A percentile compares a stretch with the other conserved stretches of the same genome.
Evolutionary conservation across 1,139 yeast genomes (phyloP).

Genomic region (Suhomyces taliae): DNA sequence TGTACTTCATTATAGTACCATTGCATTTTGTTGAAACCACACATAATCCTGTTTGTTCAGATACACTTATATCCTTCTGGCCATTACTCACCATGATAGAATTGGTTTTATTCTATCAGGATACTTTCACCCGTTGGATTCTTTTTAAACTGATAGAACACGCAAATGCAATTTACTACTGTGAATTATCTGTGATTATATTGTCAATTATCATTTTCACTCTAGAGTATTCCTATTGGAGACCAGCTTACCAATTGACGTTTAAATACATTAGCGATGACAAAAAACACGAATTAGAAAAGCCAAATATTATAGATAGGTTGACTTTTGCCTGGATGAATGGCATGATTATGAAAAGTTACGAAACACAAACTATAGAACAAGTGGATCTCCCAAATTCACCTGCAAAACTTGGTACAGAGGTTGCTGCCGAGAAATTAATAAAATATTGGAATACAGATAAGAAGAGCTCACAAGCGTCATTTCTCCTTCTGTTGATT

Average conservation of each 20-base stretch:
- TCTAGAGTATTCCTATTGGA: conserved; percentile 32
- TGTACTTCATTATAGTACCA: conserved; percentile 31
- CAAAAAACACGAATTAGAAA: conserved; percentile 20
- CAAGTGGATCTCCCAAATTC: conserved; percentile 57
- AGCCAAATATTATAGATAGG: conserved; percentile 50
- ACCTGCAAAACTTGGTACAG: conserved; percentile 49
- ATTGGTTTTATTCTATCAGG: conserved; percentile 28
- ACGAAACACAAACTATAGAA: conserved; percentile 45
- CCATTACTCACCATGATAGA: conserved; percentile 29
- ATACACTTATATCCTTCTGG: conserved; percentile 44
- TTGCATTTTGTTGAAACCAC: conserved; percentile 43
- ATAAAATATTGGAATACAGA: conserved; percentile 19
- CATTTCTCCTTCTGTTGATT: conserved; percentile 43
- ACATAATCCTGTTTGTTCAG: conserved; percentile 33
- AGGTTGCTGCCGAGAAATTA: conserved; percentile 19
- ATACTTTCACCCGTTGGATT: conserved; percentile 27
- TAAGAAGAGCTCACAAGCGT: conserved; percentile 19
- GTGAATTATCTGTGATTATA: conserved; percentile 21
- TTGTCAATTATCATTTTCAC: conserved; percentile 23
- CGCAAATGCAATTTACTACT: conserved; percentile 10
- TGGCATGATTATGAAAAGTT: conserved; percentile 49
- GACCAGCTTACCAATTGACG: conserved; percentile 27
- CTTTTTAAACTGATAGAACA: conserved; percentile 19
- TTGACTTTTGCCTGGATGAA: conserved; percentile 68
- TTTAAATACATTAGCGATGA: conserved; percentile 16